Evolutionary conservation across 1,284 basidiomycete species (phyloP).

Genomic region (Cryptococcus hybrid): DNA sequence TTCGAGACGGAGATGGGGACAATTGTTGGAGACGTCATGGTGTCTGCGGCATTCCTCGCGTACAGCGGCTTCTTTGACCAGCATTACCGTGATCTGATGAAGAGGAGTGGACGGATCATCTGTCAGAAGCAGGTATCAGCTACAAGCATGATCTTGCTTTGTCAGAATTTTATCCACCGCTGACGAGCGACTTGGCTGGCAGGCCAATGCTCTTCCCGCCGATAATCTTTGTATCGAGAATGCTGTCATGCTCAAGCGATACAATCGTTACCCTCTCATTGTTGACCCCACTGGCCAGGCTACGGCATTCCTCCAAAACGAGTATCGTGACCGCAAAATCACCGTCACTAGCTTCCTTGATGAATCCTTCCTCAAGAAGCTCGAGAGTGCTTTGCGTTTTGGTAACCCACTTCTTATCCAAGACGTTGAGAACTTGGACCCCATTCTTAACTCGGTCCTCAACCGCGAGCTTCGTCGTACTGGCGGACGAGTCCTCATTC

Average conservation of each 20-base stretch:
- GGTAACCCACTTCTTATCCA: slow-evolving; percentile 97
- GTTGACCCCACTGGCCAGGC: slow-evolving; percentile 99
- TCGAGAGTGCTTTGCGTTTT: slow-evolving; percentile 98
- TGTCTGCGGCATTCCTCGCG: slow-evolving; percentile 95
- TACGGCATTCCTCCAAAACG: slow-evolving; percentile 87
- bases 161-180: slow-evolving; percentile 96
- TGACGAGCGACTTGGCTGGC: slow-evolving; percentile 94
- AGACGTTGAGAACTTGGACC: slow-evolving; percentile 97
- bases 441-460: slow-evolving; percentile 95
- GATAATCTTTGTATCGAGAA: slow-evolving; percentile 98
- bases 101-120: slow-evolving; percentile 92
- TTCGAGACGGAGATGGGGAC: slow-evolving; percentile 99
- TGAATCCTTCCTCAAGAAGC: slow-evolving; percentile 96
- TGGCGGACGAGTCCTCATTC: slow-evolving; percentile 95
- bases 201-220: slow-evolving; percentile 88
- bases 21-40: slow-evolving; percentile 93
- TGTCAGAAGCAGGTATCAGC: slow-evolving; percentile 84
- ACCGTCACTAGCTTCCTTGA: slow-evolving; percentile 98
- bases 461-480: slow-evolving; percentile 95
- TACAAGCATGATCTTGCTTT: slow-evolving; percentile 91
- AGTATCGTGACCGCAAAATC: slow-evolving; percentile 95
- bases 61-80: slow-evolving; percentile 99
- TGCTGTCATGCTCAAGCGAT: slow-evolving; percentile 97
- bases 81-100: slow-evolving; percentile 95
- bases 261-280: slow-evolving; percentile 96